Evolutionary conservation across 192 early-diverging fungal species (phyloP), one percentile per base, ranked within the genome.

Genomic region (Gorgonomyces haynaldii): DNA sequence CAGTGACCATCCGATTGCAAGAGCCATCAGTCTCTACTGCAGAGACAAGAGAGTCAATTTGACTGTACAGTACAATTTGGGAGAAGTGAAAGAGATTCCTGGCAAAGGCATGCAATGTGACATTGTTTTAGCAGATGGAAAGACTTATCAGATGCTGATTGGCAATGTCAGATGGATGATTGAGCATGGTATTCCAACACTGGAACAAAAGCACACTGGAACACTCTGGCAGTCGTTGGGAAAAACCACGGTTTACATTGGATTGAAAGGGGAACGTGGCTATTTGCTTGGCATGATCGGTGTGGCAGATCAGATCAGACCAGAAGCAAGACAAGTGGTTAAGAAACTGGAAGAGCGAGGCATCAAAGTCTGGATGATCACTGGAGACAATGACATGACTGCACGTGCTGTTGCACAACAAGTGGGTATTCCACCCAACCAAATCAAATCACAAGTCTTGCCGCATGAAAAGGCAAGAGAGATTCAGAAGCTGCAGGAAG

Each of bases 281-380:
- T 28, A 27, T 3, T 15, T 43, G 15, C 10, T 38, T 0, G 75
- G 66, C 4, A 66, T 73, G n/a, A 51, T 85, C 1, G 72, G 70
- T 2, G 59, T 86, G 3, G 65, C 81, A 0, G 87, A 89, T 54
- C 63, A 65, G 1, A 61, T 79, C 16, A 64, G 83, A 19, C 64
- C 78, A 0, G 81, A 79, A 45, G 72, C 81, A 2, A 46, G 48
- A 6, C 45, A 54, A 3, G 78, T 80, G 0, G 62, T 89, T 24
- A 38, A 38, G 1, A 49, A 40, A 12, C 58, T 89, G 12, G 54
- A 53, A 5, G 40, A 45, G 6, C 62, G 55, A 10, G 78, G 81
- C 1, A 60, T 86, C 15, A 67, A 79, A 32, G 81, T 84, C 4
- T 80, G 80, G 72, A 86, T 89, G 81, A 52, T 87, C 40, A 85